A percentile compares a stretch with the other conserved stretches of the same genome.
These are phyloP conservation scores for Xylariaceae sp. DNA, from an alignment of 2,329 filamentous ascomycete genomes.

Conservation along the genomic window DNA sequence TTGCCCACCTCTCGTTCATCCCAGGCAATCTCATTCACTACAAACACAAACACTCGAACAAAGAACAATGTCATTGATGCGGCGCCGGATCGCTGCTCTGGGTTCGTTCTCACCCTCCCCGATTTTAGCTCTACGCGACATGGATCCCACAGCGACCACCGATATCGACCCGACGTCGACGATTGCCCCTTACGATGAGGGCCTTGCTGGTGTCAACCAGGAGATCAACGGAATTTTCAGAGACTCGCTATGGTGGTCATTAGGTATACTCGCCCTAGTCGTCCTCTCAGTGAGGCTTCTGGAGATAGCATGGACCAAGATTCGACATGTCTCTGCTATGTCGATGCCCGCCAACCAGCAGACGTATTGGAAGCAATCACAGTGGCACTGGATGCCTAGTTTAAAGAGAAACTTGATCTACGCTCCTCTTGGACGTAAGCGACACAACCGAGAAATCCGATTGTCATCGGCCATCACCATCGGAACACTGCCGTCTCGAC, in stretches of 20 bases:
- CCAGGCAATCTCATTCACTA: slow-evolving; percentile 13
- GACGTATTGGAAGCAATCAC: slow-evolving; percentile 53
- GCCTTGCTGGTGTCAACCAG: slow-evolving; percentile 58
- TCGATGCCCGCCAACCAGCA: slow-evolving; percentile 47
- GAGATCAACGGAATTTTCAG: slow-evolving; percentile 52
- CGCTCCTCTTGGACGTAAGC: slow-evolving; percentile 58
- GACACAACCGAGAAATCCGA: slow-evolving; percentile 62
- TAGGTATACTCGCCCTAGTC: slow-evolving; percentile 51
- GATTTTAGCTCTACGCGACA: slow-evolving; percentile 27
- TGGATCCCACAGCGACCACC: slow-evolving; percentile 17
- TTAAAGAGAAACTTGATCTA: slow-evolving; percentile 60
- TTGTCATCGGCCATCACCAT: slow-evolving; percentile 52
- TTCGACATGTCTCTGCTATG: slow-evolving; percentile 58
- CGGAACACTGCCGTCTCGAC: slow-evolving; percentile 59
- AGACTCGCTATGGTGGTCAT: slow-evolving; percentile 54
- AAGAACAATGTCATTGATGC: slow-evolving; percentile 30
- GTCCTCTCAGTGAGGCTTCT: slow-evolving; percentile 50
- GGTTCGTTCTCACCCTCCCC: slow-evolving; percentile 27
- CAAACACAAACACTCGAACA: slow-evolving; percentile 6
- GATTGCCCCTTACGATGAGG: slow-evolving; percentile 51
- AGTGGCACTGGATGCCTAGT: slow-evolving; percentile 56
- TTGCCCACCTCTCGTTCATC: slow-evolving; percentile 19
- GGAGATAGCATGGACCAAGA: slow-evolving; percentile 50
- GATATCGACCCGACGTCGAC: slow-evolving; percentile 36
- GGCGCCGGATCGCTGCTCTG: slow-evolving; percentile 33